Conservation (phyloP, 106 monocot genomes). For the Ottelia alismoides region DNA sequence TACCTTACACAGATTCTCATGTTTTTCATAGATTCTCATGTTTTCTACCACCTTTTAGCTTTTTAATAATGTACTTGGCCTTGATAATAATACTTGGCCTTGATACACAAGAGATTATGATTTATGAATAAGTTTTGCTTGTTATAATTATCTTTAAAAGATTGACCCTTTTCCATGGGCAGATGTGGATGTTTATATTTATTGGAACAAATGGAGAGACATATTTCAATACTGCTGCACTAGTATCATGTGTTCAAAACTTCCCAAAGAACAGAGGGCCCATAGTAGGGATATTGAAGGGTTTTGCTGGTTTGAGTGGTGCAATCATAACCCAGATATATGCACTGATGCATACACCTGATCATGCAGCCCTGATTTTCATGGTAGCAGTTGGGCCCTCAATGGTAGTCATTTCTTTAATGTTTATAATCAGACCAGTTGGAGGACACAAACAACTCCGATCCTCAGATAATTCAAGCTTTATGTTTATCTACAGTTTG, state of each 20-base stretch:
- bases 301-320: constrained; percentile 66
- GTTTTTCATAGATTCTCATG: no score
- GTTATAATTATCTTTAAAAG: no score
- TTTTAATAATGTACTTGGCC: no score
- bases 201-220: constrained; percentile 65
- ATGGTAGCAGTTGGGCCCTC: constrained; percentile 72
- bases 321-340: constrained; percentile 68
- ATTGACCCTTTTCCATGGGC: no score
- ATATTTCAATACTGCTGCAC: constrained; percentile 61
- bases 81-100: no score
- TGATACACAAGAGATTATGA: no score
- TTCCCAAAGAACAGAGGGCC: constrained; percentile 68
- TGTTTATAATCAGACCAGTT: constrained; percentile 71
- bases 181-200: constrained; percentile 74
- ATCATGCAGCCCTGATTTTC: constrained; percentile 44
- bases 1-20: no score
- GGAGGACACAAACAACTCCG: constrained; percentile 56
- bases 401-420: constrained; percentile 46
- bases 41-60: no score
- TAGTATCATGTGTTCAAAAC: constrained; percentile 69
- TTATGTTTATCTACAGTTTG: constrained; percentile 38
- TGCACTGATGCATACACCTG: constrained; percentile 37
- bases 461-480: constrained; percentile 35
- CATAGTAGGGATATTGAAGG: constrained; percentile 62
- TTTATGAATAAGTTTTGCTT: no score